These are phyloP conservation scores for Diospyros lotus DNA, from an alignment of 148 eudicot species.

Conservation along the genomic window DNA sequence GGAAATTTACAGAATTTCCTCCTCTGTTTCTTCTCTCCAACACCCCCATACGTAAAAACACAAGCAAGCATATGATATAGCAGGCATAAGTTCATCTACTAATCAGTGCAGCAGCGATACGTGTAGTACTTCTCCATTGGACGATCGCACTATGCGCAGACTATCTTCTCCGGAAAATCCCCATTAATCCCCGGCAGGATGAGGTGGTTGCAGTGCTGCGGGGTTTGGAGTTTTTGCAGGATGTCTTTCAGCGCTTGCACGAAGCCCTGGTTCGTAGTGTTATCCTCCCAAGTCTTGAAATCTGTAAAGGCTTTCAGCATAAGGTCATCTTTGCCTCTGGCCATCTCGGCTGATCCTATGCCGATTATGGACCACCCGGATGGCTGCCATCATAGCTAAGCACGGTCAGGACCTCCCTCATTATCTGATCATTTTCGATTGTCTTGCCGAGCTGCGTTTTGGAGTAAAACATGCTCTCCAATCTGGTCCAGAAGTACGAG, in stretches of 20 bases:
- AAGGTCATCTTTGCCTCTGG: conserved; percentile 44
- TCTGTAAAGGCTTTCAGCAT: conserved; percentile 31
- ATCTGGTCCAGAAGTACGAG: conserved; percentile 86
- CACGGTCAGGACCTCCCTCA: conserved; percentile 34
- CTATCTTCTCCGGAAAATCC: conserved; percentile 46
- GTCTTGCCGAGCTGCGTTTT: conserved; percentile 55
- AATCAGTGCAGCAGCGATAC: conserved; percentile 92
- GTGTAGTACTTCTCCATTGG: conserved; percentile 87
- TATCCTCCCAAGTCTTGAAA: conserved; percentile 47
- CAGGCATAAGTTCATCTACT: no score
- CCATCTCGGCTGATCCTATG: conserved; percentile 45
- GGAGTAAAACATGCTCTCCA: conserved; percentile 86
- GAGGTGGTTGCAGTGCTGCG: conserved; percentile 76
- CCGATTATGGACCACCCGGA: conserved; percentile 77
- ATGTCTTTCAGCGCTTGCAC: conserved; percentile 49
- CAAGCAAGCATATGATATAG: no score
- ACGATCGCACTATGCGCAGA: conserved; percentile 73
- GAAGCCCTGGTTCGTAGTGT: conserved; percentile 44
- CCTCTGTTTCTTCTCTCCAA: no score
- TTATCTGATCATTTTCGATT: conserved; percentile 45
- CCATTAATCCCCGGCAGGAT: conserved; percentile 64
- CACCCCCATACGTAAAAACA: no score
- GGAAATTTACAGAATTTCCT: no score
- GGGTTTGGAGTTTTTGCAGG: conserved; percentile 45
- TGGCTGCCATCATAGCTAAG: conserved; percentile 73